Base-by-base conservation (phyloP, 208 protist species). In the Lotmaria passim region DNA sequence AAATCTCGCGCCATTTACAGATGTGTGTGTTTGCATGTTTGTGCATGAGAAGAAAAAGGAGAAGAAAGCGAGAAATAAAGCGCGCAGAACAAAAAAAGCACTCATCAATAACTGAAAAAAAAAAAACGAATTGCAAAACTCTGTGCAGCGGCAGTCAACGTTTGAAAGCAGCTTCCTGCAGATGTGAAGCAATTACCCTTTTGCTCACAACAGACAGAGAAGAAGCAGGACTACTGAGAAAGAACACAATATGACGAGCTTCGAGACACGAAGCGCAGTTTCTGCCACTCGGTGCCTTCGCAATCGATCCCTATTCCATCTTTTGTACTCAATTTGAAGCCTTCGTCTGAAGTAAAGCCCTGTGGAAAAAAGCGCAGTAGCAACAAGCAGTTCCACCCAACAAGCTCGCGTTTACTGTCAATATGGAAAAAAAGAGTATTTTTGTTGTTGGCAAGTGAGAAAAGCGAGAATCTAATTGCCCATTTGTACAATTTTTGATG, bases 11-110 rank as follows among this genome's bases (percentile, higher is more conserved):
- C n/a, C n/a, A n/a, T n/a, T n/a, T n/a, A n/a, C n/a, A n/a, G n/a
- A n/a, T n/a, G n/a, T n/a, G n/a, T n/a, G n/a, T n/a, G n/a, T n/a
- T n/a, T n/a, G n/a, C 21, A 34, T 59, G 26, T 24, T 52, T 21
- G 38, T 38, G 28, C 0, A 26, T 51, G 17, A 43, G 41, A 60
- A 41, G 41, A 71, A 70, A 66, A 48, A 61, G 24, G 19, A 73
- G 56, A 52, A 56, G 61, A 23, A 31, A 43, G 14, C 7, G 0
- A 26, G 33, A 58, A 43, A 51, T 23, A n/a, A 4, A 12, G 46
- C n/a, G 21, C 5, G 6, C 17, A 28, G 21, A 30, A 46, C 41
- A 52, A 21, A 52, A 52, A 28, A 52, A 24, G 47, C 41, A 15
- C 11, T 19, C n/a, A n/a, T n/a, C n/a, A n/a, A n/a, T n/a, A n/a